These are phyloP conservation scores for Coffea eugenioides DNA, from an alignment of 257 asterid species.

Conservation along the genomic window DNA sequence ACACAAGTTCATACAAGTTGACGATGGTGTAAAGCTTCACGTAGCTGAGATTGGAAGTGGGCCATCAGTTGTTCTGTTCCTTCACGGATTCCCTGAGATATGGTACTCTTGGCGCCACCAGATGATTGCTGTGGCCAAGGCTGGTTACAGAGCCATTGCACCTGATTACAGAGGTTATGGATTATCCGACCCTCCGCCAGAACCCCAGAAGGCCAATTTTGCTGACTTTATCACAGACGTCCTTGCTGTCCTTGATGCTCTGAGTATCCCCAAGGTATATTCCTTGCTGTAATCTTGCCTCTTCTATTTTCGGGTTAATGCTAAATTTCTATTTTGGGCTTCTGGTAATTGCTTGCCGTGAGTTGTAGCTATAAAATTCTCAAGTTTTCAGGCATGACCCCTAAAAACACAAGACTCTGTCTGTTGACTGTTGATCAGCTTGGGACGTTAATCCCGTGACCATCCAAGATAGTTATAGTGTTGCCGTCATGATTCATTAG, in stretches of 20 bases:
- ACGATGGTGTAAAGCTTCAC: slow-evolving; percentile 31
- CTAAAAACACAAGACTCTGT: too few relatives aligned
- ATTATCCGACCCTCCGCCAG: slow-evolving; percentile 47
- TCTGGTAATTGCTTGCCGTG: too few relatives aligned
- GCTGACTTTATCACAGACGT: slow-evolving; percentile 38
- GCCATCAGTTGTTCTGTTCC: slow-evolving; percentile 24
- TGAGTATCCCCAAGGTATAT: slow-evolving; percentile 46
- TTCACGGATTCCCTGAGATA: slow-evolving; percentile 37
- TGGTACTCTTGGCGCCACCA: slow-evolving; percentile 45
- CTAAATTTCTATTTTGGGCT: too few relatives aligned
- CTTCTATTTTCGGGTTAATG: too few relatives aligned
- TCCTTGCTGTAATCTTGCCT: too few relatives aligned
- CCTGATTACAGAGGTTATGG: slow-evolving; percentile 69
- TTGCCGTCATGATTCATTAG: too few relatives aligned
- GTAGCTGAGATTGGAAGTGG: slow-evolving; percentile 30
- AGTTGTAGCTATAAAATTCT: too few relatives aligned
- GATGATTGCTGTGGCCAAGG: slow-evolving; percentile 35
- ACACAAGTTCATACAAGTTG: slow-evolving; percentile 27
- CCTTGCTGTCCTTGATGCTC: slow-evolving; percentile 49
- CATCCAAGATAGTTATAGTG: too few relatives aligned
- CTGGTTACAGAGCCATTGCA: slow-evolving; percentile 56
- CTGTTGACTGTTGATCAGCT: too few relatives aligned
- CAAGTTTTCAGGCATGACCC: too few relatives aligned
- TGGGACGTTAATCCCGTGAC: too few relatives aligned
- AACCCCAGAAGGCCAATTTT: slow-evolving; percentile 43